Evolutionary conservation across 1,139 yeast genomes (phyloP).

Genomic region (Diutina ranongensis): DNA sequence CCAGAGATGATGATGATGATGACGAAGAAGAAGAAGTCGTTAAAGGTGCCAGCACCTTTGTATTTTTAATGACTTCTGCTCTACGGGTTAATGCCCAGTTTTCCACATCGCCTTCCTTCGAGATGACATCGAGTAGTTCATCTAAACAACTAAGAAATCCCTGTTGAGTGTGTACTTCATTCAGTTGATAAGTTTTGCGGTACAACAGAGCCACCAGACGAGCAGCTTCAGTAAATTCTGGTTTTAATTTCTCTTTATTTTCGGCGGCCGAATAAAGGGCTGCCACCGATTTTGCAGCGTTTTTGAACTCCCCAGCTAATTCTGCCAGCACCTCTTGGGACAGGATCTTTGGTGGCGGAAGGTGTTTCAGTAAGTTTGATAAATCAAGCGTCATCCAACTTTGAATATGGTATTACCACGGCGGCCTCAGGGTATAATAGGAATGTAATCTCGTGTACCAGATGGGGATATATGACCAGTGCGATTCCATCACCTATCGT

Average conservation of each 20-base stretch:
- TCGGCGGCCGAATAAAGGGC: slow-evolving; percentile 21
- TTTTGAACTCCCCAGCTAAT: slow-evolving; percentile 30
- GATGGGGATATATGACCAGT: no score
- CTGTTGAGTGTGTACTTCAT: neutral
- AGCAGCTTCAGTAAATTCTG: slow-evolving; percentile 54
- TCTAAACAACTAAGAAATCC: slow-evolving; percentile 50
- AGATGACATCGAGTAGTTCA: slow-evolving; percentile 37
- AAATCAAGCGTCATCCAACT: slow-evolving; percentile 39
- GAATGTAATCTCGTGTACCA: no score
- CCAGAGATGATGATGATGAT: neutral
- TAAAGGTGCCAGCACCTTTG: neutral
- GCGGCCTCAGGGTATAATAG: no score
- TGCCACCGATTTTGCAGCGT: slow-evolving; percentile 36
- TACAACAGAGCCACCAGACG: slow-evolving; percentile 53
- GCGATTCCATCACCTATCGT: no score
- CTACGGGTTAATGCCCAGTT: slow-evolving; percentile 41
- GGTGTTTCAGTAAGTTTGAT: slow-evolving; percentile 38
- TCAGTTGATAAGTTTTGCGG: slow-evolving; percentile 18
- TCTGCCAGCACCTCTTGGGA: slow-evolving; percentile 32
- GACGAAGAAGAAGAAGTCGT: neutral
- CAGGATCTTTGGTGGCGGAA: slow-evolving; percentile 39
- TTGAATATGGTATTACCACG: no score
- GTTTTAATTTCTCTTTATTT: slow-evolving; percentile 15
- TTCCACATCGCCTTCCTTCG: slow-evolving; percentile 38
- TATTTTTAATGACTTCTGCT: slow-evolving; percentile 29